Evolutionary conservation across 371 early-diverging fungal species (phyloP), one percentile per base, ranked within the genome.

Genomic region (Chytridiales sp.): DNA sequence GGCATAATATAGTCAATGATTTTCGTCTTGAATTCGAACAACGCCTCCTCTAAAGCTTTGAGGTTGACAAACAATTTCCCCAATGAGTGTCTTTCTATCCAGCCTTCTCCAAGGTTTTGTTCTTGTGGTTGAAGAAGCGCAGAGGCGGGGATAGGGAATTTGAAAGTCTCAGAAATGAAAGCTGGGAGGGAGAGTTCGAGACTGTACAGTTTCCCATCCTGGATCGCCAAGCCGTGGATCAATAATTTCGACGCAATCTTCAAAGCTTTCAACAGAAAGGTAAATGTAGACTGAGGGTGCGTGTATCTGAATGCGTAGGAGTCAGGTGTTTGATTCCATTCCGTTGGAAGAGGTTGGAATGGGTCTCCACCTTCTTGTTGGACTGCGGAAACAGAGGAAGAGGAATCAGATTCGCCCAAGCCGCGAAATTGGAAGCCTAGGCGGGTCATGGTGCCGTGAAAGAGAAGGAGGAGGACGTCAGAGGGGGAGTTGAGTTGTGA

Each of bases 1-100:
- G 88, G 88, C 41, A 86, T 84, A 46, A 90, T 74, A 15, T 72
- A 65, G 39, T 90, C 88, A 3, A 90, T 56, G 42, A 90, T 82
- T 30, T 78, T 80, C 58, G 81, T 69, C 56, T 85, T 85, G 69
- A 80, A 85, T 2, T 76, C 57, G 24, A 64, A 72, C 26, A 88
- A 68, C 15, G 87, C 67, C 30, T 87, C 85, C 36, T 86, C 76
- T 44, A 87, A 68, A 35, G 81, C 77, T 5, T 66, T 34, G 1
- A 11, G 11, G 17, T 4, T 24, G 24, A 42, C 42, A 30, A 73
- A 47, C 13, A 44, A n/a, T n/a, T n/a, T n/a, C n/a, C n/a, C n/a
- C n/a, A n/a, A n/a, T n/a, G n/a, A n/a, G n/a, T n/a, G n/a, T n/a
- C n/a, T n/a, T n/a, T n/a, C n/a, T n/a, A n/a, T n/a, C n/a, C n/a